These are phyloP conservation scores for Gynochthodes officinalis DNA, from an alignment of 257 asterid species.

Conservation along the genomic window DNA sequence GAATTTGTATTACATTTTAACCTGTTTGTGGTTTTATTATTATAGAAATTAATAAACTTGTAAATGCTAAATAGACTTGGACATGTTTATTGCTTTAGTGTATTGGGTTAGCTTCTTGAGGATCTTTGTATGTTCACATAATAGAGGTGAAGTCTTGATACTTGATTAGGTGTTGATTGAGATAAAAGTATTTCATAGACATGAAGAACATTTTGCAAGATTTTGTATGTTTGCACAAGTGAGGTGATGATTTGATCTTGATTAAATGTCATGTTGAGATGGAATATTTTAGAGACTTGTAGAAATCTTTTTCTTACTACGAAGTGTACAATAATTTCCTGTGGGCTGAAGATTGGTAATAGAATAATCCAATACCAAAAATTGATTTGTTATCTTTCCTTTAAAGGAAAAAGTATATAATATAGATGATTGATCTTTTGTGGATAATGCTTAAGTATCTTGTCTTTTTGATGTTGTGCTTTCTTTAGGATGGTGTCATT, in stretches of 20 bases:
- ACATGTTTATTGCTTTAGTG: neutral
- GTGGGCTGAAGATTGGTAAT: neutral
- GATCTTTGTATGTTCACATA: neutral
- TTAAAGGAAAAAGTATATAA: neutral
- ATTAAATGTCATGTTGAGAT: neutral
- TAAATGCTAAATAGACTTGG: neutral
- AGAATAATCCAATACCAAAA: neutral
- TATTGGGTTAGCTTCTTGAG: neutral
- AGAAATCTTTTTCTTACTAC: neutral
- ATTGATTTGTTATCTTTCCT: neutral
- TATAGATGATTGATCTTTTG: neutral
- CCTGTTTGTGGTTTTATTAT: neutral
- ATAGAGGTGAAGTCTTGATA: neutral
- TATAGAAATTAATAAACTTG: neutral
- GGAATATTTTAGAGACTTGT: neutral
- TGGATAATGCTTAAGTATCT: slow-evolving; percentile 8
- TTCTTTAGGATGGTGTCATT: slow-evolving; percentile 83
- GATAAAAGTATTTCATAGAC: neutral
- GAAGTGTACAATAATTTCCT: neutral
- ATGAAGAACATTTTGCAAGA: neutral
- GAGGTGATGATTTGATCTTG: neutral
- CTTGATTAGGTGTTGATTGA: neutral
- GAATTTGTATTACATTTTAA: too few relatives aligned
- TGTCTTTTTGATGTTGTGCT: slow-evolving; percentile 10
- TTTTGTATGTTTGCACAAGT: neutral